phyloP scores from a whole-genome alignment of 495 filamentous ascomycete genomes.

The Usnea hakonensis region DNA sequence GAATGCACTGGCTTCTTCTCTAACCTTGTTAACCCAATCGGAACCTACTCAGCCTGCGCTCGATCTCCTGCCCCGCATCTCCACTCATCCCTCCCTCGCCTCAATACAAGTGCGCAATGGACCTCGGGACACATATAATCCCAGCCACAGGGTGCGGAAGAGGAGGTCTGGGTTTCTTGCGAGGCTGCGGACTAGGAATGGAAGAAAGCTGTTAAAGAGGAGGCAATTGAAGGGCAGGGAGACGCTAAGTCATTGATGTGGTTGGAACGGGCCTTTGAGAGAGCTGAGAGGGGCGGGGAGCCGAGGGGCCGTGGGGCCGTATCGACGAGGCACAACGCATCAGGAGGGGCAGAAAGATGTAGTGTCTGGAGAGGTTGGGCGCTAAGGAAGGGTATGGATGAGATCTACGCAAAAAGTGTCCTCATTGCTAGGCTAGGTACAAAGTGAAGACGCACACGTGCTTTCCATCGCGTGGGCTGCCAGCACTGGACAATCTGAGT shows the following conservation, averaged over 20 bases:
- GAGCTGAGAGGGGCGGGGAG: not conserved
- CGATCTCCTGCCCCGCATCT: slow-evolving; percentile 31
- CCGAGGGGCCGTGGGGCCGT: not conserved
- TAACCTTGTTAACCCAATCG: not conserved
- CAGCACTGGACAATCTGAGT: not conserved
- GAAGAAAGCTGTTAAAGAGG: slow-evolving; percentile 43
- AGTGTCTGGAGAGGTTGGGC: not conserved
- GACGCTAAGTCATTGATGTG: slow-evolving; percentile 37
- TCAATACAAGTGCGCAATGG: slow-evolving; percentile 44
- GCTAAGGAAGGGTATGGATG: not conserved
- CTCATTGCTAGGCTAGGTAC: not conserved
- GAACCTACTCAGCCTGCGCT: not conserved
- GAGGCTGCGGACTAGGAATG: slow-evolving; percentile 43
- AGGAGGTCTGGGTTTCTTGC: slow-evolving; percentile 51
- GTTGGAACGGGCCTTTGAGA: not conserved
- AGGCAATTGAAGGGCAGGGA: slow-evolving; percentile 47
- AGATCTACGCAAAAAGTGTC: not conserved
- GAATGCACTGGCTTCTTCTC: not conserved
- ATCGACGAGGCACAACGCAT: not conserved
- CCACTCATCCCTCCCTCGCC: slow-evolving; percentile 40
- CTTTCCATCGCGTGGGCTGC: not conserved
- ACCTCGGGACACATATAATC: slow-evolving; percentile 50
- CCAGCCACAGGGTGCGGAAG: slow-evolving; percentile 53
- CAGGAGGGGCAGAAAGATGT: not conserved
- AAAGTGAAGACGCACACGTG: not conserved